Percentiles rank a stretch among this genome's conserved stretches.
Conservation (phyloP, 2,329 filamentous ascomycete species). For the Penicillium glabrum region DNA sequence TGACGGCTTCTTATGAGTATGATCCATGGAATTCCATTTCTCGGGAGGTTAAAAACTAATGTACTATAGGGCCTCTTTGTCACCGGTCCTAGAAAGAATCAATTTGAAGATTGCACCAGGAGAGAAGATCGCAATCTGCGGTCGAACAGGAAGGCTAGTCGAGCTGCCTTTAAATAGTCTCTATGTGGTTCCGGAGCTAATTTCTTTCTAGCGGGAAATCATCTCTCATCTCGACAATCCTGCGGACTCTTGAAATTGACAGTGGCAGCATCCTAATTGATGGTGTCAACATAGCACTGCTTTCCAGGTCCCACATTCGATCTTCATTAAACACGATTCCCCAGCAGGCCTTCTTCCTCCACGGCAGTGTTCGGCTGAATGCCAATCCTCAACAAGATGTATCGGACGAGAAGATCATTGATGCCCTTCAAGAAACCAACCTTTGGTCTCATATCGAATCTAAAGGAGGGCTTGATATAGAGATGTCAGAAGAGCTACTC, state of each 20-base stretch:
- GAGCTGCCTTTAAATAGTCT: background rate
- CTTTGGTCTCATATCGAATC: constrained; percentile 28
- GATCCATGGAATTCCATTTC: background rate
- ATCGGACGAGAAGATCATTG: constrained; percentile 23
- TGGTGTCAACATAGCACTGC: constrained; percentile 22
- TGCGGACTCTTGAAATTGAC: constrained; percentile 30
- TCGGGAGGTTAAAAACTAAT: background rate
- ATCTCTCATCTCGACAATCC: constrained; percentile 26
- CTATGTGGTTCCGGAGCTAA: background rate
- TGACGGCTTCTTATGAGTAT: constrained; percentile 41
- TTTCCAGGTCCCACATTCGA: constrained; percentile 24
- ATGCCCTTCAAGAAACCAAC: constrained; percentile 24
- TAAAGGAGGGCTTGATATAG: constrained; percentile 29
- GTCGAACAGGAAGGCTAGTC: constrained; percentile 28
- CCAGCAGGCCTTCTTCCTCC: constrained; percentile 28
- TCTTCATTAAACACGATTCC: constrained; percentile 29
- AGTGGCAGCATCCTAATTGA: constrained; percentile 28
- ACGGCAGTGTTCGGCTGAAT: constrained; percentile 23
- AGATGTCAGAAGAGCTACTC: constrained; percentile 39
- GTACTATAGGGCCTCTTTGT: constrained; percentile 1
- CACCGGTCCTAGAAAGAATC: constrained; percentile 21
- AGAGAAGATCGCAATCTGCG: constrained; percentile 33
- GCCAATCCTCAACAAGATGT: constrained; percentile 9
- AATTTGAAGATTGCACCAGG: constrained; percentile 21
- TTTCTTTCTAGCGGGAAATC: constrained; percentile 26